Evolutionary conservation across 129 eudicot genomes (phyloP).

Genomic region (Lactuca sativa): DNA sequence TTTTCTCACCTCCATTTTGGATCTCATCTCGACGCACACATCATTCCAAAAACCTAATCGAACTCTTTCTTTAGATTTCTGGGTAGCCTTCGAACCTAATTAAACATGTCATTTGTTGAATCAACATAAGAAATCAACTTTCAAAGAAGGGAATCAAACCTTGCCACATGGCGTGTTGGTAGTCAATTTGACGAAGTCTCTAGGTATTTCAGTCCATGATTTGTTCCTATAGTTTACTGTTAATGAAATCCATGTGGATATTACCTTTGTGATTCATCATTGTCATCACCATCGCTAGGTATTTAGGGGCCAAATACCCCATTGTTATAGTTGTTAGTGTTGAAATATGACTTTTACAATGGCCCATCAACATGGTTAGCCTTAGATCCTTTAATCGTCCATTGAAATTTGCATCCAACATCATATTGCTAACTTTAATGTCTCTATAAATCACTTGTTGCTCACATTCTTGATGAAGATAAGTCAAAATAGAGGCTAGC

Average conservation of each 20-base stretch:
- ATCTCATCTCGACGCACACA: too few relatives aligned
- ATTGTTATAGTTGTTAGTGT: slow-evolving; percentile 91
- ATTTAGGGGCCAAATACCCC: slow-evolving; percentile 94
- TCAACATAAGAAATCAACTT: too few relatives aligned
- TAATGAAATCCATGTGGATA: slow-evolving; percentile 70
- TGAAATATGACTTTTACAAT: slow-evolving; percentile 77
- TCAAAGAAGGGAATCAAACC: too few relatives aligned
- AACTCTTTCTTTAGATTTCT: too few relatives aligned
- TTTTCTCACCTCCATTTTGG: too few relatives aligned
- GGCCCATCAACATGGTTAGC: slow-evolving; percentile 82
- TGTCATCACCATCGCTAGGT: slow-evolving; percentile 25
- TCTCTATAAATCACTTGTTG: slow-evolving; percentile 91
- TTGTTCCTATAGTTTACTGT: slow-evolving; percentile 86
- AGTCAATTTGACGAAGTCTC: slow-evolving; percentile 60
- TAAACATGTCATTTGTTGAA: too few relatives aligned
- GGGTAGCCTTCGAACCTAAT: too few relatives aligned
- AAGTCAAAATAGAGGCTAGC: slow-evolving; percentile 73
- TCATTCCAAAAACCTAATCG: too few relatives aligned
- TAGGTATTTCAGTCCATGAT: slow-evolving; percentile 79
- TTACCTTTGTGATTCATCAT: slow-evolving; percentile 26
- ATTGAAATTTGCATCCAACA: slow-evolving; percentile 67
- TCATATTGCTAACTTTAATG: slow-evolving; percentile 79
- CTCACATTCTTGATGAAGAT: slow-evolving; percentile 91
- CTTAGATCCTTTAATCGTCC: slow-evolving; percentile 82
- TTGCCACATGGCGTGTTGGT: background rate